Evolutionary conservation across 2,329 filamentous ascomycete species (phyloP).

Genomic region (Tolypocladium paradoxum): DNA sequence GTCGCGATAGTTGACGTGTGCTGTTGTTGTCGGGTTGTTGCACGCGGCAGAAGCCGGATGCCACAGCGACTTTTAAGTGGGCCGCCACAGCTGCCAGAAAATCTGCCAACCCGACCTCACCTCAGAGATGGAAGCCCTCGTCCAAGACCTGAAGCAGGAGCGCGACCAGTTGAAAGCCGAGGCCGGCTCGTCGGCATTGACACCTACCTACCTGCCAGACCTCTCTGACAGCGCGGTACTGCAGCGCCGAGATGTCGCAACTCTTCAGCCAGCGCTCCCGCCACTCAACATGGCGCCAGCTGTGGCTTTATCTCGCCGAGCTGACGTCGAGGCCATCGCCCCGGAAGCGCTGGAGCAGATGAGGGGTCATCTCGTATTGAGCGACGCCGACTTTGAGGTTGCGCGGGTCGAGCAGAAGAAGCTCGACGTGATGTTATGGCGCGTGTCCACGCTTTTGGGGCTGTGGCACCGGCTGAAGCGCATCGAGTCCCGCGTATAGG

Average conservation of each 20-base stretch:
- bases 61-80: not conserved
- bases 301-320: conserved; percentile 79
- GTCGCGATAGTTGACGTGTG: not conserved
- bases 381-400: conserved; percentile 66
- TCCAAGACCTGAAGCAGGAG: too few relatives aligned
- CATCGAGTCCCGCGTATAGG: conserved; percentile 56
- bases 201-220: conserved; percentile 47
- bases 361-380: conserved; percentile 60
- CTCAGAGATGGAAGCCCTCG: too few relatives aligned
- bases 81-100: not conserved
- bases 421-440: conserved; percentile 54
- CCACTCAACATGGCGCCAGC: conserved; percentile 68
- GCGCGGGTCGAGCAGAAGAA: conserved; percentile 67
- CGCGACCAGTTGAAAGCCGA: too few relatives aligned
- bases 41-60: not conserved
- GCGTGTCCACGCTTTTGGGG: conserved; percentile 65
- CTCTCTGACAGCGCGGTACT: conserved; percentile 61
- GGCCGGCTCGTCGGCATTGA: conserved; percentile 7
- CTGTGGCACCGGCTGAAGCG: conserved; percentile 60
- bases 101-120: too few relatives aligned
- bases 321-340: conserved; percentile 64
- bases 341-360: conserved; percentile 68
- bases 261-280: conserved; percentile 71
- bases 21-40: not conserved
- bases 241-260: conserved; percentile 60